Percentiles rank a stretch among this genome's conserved stretches.
Conservation (phyloP, 371 early-diverging fungal species). For the Chytridium lagenaria region DNA sequence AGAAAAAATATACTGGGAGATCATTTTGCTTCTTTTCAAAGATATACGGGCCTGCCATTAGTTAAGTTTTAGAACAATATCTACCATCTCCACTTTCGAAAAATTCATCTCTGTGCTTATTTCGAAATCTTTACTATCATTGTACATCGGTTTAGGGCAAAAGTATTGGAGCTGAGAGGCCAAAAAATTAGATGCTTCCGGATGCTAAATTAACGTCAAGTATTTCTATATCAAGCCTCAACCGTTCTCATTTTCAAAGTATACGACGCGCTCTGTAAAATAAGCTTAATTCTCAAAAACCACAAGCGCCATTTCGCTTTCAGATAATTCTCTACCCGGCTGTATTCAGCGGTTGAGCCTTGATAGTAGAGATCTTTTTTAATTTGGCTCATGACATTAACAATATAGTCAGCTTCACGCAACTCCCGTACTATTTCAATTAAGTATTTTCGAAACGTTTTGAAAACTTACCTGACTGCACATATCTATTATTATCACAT, state of each 20-base stretch:
- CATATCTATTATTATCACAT: conserved; percentile 55
- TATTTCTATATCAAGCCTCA: background rate
- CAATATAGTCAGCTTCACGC: conserved; percentile 59
- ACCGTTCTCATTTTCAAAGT: conserved; percentile 44
- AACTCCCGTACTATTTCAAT: conserved; percentile 44
- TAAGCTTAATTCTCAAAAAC: conserved; percentile 46
- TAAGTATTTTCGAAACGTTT: conserved; percentile 5
- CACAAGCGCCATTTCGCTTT: conserved; percentile 51
- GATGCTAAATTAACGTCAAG: background rate
- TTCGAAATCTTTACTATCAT: conserved; percentile 13
- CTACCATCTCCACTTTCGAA: conserved; percentile 14
- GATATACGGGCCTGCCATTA: background rate
- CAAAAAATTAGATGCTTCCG: conserved; percentile 6
- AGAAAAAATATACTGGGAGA: conserved; percentile 32
- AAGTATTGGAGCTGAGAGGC: conserved; percentile 18
- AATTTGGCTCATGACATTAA: conserved; percentile 49
- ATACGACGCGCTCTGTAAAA: conserved; percentile 42
- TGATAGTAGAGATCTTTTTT: conserved; percentile 57
- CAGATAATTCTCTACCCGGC: conserved; percentile 45
- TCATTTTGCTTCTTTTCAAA: background rate
- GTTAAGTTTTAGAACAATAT: background rate
- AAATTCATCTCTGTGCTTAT: conserved; percentile 17
- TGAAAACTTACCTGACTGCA: conserved; percentile 50
- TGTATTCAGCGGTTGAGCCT: conserved; percentile 51
- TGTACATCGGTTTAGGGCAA: background rate